Evolutionary conservation across 23 red algal genomes (phyloP).

Genomic region (Gracilaria gracilis): DNA sequence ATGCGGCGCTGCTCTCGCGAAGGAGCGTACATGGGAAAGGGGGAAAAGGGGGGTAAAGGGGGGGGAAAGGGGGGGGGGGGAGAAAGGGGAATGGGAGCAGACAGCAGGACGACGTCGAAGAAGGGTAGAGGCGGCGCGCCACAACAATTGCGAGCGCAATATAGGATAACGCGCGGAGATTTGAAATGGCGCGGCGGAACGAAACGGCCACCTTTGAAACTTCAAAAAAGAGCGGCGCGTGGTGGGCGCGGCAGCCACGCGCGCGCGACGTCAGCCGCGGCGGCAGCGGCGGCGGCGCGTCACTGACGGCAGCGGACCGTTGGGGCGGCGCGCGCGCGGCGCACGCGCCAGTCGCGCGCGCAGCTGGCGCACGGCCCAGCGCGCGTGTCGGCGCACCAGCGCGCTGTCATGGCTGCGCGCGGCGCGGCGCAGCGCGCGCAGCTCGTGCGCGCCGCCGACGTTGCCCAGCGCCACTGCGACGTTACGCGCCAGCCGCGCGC

Average conservation of each 20-base stretch:
- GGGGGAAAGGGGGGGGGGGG: background rate
- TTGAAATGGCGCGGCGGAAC: conserved; percentile 4
- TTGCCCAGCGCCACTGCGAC: conserved; percentile 92
- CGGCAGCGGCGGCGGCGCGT: background rate
- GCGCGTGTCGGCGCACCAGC: conserved; percentile 66
- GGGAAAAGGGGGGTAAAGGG: background rate
- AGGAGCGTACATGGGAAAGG: background rate
- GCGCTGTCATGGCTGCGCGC: conserved; percentile 16
- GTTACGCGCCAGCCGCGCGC: conserved; percentile 87
- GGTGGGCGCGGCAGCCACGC: background rate
- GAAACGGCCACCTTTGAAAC: conserved; percentile 12
- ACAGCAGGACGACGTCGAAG: background rate
- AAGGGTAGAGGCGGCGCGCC: background rate
- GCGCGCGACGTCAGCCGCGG: background rate
- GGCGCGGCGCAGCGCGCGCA: conserved; percentile 26
- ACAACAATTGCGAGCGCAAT: too few relatives aligned
- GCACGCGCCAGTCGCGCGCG: conserved; percentile 6
- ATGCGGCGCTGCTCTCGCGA: conserved; percentile 9
- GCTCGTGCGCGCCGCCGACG: conserved; percentile 39
- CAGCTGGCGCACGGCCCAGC: conserved; percentile 57
- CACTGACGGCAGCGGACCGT: background rate
- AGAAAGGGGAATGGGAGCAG: background rate
- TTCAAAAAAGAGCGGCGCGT: conserved; percentile 1
- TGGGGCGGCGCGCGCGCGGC: background rate
- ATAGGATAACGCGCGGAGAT: background rate